Conservation (phyloP, 805 yeast genomes). For the Pichia nanzhaoensis region DNA sequence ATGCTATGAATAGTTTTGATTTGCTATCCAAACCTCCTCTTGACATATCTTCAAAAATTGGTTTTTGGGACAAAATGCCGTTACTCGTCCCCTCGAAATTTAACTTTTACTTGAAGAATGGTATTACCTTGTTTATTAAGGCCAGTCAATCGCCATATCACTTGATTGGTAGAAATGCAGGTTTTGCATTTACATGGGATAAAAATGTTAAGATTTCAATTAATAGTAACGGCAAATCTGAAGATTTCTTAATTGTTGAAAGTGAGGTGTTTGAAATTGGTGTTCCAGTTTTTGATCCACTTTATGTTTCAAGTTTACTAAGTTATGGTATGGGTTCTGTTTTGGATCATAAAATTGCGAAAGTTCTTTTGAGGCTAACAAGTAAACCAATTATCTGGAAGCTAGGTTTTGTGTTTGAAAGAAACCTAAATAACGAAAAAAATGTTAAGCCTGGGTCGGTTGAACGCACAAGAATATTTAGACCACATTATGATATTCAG, state of each 20-base stretch:
- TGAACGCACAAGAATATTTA: conserved; percentile 38
- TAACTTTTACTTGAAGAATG: conserved; percentile 40
- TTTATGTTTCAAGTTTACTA: conserved; percentile 24
- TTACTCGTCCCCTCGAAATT: conserved; percentile 48
- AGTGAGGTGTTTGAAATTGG: conserved; percentile 53
- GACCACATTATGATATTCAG: conserved; percentile 55
- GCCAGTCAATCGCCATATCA: conserved; percentile 55
- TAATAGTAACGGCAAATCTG: conserved; percentile 43
- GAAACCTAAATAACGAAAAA: conserved; percentile 37
- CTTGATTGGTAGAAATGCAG: conserved; percentile 50
- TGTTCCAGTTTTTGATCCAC: conserved; percentile 41
- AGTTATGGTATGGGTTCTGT: conserved; percentile 21
- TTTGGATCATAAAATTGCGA: conserved; percentile 35
- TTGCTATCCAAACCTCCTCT: conserved; percentile 63
- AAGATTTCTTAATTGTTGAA: conserved; percentile 45
- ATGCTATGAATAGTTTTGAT: conserved; percentile 60
- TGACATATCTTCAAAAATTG: conserved; percentile 56
- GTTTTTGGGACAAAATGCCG: conserved; percentile 68
- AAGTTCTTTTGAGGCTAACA: conserved; percentile 51
- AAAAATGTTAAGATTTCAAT: conserved; percentile 44
- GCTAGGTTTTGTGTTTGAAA: conserved; percentile 66
- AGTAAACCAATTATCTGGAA: conserved; percentile 70
- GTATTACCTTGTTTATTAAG: conserved; percentile 57
- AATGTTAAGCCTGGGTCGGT: conserved; percentile 30
- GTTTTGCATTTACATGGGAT: conserved; percentile 60